Evolutionary conservation across 2,329 filamentous ascomycete species (phyloP).

Genomic region (Alternaria gansuensis): DNA sequence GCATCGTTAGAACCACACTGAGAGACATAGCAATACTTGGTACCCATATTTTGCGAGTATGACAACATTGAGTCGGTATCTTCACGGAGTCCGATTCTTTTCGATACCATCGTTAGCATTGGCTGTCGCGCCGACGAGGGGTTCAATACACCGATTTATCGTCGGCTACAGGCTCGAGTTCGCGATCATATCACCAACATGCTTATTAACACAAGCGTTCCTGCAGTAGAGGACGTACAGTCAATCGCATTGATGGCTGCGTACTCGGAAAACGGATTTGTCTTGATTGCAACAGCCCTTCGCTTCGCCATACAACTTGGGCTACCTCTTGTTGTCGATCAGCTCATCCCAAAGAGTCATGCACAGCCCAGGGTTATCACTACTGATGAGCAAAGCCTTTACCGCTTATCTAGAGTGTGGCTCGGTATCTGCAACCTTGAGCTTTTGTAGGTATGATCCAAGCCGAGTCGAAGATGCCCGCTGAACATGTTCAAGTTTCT

Average conservation of each 20-base stretch:
- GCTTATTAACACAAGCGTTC: conserved; percentile 54
- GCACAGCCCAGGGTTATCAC: conserved; percentile 6
- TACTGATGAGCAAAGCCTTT: conserved; percentile 48
- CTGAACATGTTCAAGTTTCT: conserved; percentile 47
- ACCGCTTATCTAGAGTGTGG: conserved; percentile 58
- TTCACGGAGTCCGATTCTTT: conserved; percentile 59
- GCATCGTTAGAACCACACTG: background rate
- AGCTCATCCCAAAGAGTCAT: conserved; percentile 49
- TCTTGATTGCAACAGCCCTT: conserved; percentile 61
- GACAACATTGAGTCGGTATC: conserved; percentile 60
- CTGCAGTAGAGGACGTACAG: conserved; percentile 61
- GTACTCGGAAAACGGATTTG: conserved; percentile 62
- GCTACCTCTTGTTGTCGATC: conserved; percentile 53
- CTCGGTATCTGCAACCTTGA: conserved; percentile 63
- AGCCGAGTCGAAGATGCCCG: background rate
- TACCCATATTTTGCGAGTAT: conserved; percentile 60
- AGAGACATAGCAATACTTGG: conserved; percentile 56
- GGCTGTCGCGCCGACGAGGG: conserved; percentile 61
- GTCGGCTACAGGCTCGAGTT: conserved; percentile 42
- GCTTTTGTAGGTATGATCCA: conserved; percentile 46
- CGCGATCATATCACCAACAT: conserved; percentile 58
- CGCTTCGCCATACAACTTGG: conserved; percentile 62
- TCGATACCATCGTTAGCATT: conserved; percentile 63
- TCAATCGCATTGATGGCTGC: conserved; percentile 62
- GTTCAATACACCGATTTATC: conserved; percentile 52